Conservation (phyloP, 2,329 filamentous ascomycete species). For the Botrytis fragariae region DNA sequence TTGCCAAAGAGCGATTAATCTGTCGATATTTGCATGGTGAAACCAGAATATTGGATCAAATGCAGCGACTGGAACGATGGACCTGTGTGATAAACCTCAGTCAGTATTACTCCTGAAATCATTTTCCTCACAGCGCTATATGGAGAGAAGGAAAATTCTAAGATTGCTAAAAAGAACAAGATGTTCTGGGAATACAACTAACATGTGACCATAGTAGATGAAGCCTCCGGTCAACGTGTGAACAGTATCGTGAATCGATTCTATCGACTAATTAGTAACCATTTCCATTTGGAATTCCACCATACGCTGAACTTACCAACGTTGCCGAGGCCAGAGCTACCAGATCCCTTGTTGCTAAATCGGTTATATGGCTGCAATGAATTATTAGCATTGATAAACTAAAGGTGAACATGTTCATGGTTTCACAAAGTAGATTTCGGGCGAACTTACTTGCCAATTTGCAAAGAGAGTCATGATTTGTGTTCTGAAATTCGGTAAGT, state of each 20-base stretch:
- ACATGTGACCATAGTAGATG: slow-evolving; percentile 8
- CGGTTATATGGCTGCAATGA: slow-evolving; percentile 6
- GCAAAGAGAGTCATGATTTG: slow-evolving; percentile 20
- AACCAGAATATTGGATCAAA: slow-evolving; percentile 64
- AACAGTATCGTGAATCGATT: slow-evolving; percentile 20
- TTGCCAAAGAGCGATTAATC: slow-evolving; percentile 75
- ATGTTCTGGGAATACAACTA: background rate
- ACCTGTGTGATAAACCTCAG: background rate
- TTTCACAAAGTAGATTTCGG: background rate
- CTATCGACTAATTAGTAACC: slow-evolving; percentile 1
- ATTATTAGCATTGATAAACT: background rate
- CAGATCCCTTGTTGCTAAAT: slow-evolving; percentile 20
- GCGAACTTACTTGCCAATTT: slow-evolving; percentile 17
- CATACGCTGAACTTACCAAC: background rate
- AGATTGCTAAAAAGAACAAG: background rate
- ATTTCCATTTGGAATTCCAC: background rate
- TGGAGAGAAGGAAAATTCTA: background rate
- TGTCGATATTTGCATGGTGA: slow-evolving; percentile 59
- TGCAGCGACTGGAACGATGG: slow-evolving; percentile 62
- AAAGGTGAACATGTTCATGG: background rate
- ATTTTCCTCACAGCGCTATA: accelerated
- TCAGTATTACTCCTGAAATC: background rate
- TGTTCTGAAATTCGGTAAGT: slow-evolving; percentile 16
- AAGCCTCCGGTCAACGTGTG: slow-evolving; percentile 10
- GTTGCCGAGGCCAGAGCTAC: slow-evolving; percentile 9